Percentiles rank a stretch among this genome's conserved stretches.
Evolutionary conservation across 495 filamentous ascomycete genomes (phyloP).

Genomic region (Pyrenopolyporus hunteri): DNA sequence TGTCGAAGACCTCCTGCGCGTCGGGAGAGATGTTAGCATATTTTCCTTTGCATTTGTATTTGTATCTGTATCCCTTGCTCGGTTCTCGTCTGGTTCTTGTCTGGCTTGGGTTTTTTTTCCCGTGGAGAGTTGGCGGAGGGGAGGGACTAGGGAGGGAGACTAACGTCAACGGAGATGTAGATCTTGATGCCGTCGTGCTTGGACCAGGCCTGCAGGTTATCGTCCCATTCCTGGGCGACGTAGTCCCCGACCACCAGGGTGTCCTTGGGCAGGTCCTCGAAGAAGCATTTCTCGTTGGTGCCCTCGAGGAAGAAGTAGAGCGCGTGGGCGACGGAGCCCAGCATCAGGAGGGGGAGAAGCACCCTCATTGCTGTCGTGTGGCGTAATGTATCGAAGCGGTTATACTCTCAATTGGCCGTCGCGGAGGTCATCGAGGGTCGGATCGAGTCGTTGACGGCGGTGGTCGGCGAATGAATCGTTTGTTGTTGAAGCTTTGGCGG

Average conservation of each 20-base stretch:
- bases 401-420: constrained; percentile 10
- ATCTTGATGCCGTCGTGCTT: constrained; percentile 77
- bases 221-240: constrained; percentile 79
- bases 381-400: constrained; percentile 3
- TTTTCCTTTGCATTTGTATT: too few species aligned
- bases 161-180: constrained; percentile 84
- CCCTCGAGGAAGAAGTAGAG: constrained; percentile 97
- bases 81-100: too few species aligned
- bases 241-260: constrained; percentile 94
- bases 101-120: background rate
- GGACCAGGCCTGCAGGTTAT: constrained; percentile 65
- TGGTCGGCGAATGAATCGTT: constrained; percentile 1
- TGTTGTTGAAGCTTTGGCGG: constrained; percentile 22
- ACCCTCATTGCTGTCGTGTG: constrained; percentile 49
- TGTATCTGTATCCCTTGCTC: too few species aligned
- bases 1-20: constrained; percentile 86
- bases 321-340: constrained; percentile 66
- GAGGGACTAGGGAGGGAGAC: constrained; percentile 31
- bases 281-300: constrained; percentile 85
- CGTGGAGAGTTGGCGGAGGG: background rate
- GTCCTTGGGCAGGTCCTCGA: constrained; percentile 95
- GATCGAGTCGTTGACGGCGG: background rate
- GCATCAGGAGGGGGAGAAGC: constrained; percentile 56
- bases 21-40: background rate
- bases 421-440: background rate